phyloP scores from a whole-genome alignment of 2,329 filamentous ascomycete genomes.

The Purpureocillium takamizusanense region DNA sequence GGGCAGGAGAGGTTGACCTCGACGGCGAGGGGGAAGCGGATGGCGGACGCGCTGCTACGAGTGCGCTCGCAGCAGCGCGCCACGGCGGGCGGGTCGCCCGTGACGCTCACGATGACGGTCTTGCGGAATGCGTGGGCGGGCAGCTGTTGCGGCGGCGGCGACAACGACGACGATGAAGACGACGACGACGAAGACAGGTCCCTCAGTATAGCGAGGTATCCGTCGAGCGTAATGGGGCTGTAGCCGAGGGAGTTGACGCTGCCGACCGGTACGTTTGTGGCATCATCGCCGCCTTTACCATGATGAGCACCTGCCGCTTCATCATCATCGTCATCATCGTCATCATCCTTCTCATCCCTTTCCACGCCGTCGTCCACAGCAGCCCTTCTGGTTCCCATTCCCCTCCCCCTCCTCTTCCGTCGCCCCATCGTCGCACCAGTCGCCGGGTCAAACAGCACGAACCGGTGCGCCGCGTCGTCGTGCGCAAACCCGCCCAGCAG shows the following conservation, averaged over 20 bases:
- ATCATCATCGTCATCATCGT: too few species aligned
- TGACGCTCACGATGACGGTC: slow-evolving; percentile 62
- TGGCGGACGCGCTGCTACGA: slow-evolving; percentile 27
- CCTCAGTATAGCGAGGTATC: slow-evolving; percentile 49
- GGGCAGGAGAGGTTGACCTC: slow-evolving; percentile 75
- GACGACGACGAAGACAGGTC: slow-evolving; percentile 30
- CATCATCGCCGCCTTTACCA: too few species aligned
- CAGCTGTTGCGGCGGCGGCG: too few species aligned
- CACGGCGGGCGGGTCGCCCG: slow-evolving; percentile 52
- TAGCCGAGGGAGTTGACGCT: slow-evolving; percentile 68
- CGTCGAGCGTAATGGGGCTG: slow-evolving; percentile 50
- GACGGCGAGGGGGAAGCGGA: slow-evolving; percentile 50
- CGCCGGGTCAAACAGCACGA: slow-evolving; percentile 51
- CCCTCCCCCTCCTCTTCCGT: neutral
- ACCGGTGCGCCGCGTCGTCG: slow-evolving; percentile 50
- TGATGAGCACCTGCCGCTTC: too few species aligned
- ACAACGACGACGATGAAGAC: too few species aligned
- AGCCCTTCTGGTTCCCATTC: too few species aligned
- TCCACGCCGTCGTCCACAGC: too few species aligned
- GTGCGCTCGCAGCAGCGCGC: slow-evolving; percentile 42
- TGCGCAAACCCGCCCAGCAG: slow-evolving; percentile 57
- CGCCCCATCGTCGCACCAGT: slow-evolving; percentile 10
- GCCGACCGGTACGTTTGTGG: too few species aligned
- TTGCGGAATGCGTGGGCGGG: slow-evolving; percentile 28
- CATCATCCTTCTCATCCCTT: neutral